Conservation (phyloP, 176 grass and related monocot species). For the Oryza australiensis region DNA sequence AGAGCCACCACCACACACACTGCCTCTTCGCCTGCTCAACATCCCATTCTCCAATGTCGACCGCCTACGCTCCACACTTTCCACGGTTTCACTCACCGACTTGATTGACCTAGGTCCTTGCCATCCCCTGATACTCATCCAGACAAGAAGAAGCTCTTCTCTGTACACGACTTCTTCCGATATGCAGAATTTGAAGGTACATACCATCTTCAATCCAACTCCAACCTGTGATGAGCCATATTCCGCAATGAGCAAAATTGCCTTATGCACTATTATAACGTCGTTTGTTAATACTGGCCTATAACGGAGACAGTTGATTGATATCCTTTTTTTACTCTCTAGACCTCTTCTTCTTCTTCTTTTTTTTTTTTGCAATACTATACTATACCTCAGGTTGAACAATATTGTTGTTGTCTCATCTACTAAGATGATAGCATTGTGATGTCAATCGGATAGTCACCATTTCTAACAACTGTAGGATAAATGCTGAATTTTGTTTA, state of each 20-base stretch:
- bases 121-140: slow-evolving; percentile 55
- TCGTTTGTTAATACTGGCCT: background rate
- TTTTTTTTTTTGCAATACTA: background rate
- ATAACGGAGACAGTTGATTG: too few species aligned
- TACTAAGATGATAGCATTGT: background rate
- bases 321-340: too few species aligned
- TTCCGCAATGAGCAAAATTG: too few species aligned
- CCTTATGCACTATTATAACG: too few species aligned
- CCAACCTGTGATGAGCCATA: too few species aligned
- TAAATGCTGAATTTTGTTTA: slow-evolving; percentile 13
- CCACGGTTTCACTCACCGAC: slow-evolving; percentile 68
- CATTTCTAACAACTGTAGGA: background rate
- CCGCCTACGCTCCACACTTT: slow-evolving; percentile 72
- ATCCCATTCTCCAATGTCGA: slow-evolving; percentile 89
- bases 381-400: too few species aligned
- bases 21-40: slow-evolving; percentile 64
- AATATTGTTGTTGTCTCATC: background rate
- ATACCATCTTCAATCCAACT: background rate
- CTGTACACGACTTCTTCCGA: slow-evolving; percentile 92
- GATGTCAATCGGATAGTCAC: background rate
- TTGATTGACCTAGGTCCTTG: slow-evolving; percentile 66
- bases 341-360: too few species aligned
- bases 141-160: slow-evolving; percentile 97
- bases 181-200: slow-evolving; percentile 90
- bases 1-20: slow-evolving; percentile 37